A percentile compares a stretch with the other conserved stretches of the same genome.
Conservation (phyloP, 768 basidiomycete species). For the Mycena galopus region DNA sequence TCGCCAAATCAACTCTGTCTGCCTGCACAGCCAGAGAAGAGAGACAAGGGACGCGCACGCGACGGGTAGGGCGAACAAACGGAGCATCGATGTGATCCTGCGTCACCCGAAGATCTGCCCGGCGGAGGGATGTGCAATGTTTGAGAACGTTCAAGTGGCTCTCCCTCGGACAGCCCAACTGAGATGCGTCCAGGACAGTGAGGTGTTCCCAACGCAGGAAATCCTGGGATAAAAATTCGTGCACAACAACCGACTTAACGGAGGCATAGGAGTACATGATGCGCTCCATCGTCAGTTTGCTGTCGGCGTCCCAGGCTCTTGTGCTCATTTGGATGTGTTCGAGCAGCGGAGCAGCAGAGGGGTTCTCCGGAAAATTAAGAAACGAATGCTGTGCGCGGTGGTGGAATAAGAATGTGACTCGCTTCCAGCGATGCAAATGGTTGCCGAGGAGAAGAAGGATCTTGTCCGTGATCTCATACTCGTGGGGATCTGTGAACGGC, state of each 20-base stretch:
- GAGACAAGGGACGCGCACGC: conserved; percentile 11
- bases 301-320: conserved; percentile 19
- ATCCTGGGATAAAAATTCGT: conserved; percentile 18
- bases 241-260: conserved; percentile 29
- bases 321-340: conserved; percentile 29
- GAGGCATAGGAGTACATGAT: conserved; percentile 25
- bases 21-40: conserved; percentile 24
- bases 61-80: conserved; percentile 17
- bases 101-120: conserved; percentile 18
- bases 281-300: conserved; percentile 9
- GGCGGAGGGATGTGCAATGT: conserved; percentile 23
- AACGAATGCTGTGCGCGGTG: conserved; percentile 9
- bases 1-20: conserved; percentile 18
- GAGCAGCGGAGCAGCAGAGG: conserved; percentile 25
- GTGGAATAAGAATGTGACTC: conserved; percentile 31
- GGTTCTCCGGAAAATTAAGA: conserved; percentile 12
- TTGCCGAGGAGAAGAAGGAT: conserved; percentile 17
- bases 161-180: conserved; percentile 9
- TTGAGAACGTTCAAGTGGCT: conserved; percentile 21
- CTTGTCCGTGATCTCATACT: conserved; percentile 32
- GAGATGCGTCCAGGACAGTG: conserved; percentile 24
- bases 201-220: conserved; percentile 28
- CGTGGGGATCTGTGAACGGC: conserved; percentile 8
- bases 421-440: conserved; percentile 32
- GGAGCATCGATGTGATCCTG: conserved; percentile 9